Evolutionary conservation across 345 rosid genomes (phyloP), one percentile per base, ranked within the genome.

Genomic region (Balakata baccata): DNA sequence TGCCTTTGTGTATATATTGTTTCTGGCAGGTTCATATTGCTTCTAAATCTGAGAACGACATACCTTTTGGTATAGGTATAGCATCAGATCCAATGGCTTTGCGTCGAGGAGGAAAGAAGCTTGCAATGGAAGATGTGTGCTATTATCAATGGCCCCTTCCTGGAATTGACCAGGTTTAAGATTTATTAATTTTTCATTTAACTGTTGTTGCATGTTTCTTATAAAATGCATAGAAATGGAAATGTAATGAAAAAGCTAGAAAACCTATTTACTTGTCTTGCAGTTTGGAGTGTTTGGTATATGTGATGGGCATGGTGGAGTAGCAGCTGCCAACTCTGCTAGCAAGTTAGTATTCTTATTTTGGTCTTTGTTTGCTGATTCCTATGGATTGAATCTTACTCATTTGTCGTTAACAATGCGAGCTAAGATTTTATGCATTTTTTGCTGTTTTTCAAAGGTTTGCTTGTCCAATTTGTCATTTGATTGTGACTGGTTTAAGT

Each of bases 281-380:
- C 90, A 96, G 99, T 93, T 91, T 80, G 99, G 99, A 73, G 73
- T 91, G 71, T 96, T 96, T 85, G 91, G 97, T 70, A 84, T 96
- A 78, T 96, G 97, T 82, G 99, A 93, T 87, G 99, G 99, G 75
- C 98, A 96, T 81, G 96, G 97, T 66, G 98, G 99, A 69, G 87
- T 73, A 71, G 91, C 73, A 34, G 99, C 99, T 74, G 99, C 99
- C 47, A 81, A 90, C 79, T 81, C 90, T 83, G 98, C 98, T 25
- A 91, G 87, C 90, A 86, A 89, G 99, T 96, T 73, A 80, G 99
- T 91, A 77, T 74, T 74, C 8, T 38, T 41, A 60, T 79, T 70
- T 72, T 51, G 66, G 71, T 66, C 64, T 74, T 64, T 23, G 65
- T 58, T 18, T 81, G 74, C 71, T 59, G 62, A 71, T 68, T 66